Percentiles rank a stretch among this genome's conserved stretches.
These are phyloP conservation scores for Cyclocybe aegerita DNA, from an alignment of 768 basidiomycete genomes.

Conservation along the genomic window DNA sequence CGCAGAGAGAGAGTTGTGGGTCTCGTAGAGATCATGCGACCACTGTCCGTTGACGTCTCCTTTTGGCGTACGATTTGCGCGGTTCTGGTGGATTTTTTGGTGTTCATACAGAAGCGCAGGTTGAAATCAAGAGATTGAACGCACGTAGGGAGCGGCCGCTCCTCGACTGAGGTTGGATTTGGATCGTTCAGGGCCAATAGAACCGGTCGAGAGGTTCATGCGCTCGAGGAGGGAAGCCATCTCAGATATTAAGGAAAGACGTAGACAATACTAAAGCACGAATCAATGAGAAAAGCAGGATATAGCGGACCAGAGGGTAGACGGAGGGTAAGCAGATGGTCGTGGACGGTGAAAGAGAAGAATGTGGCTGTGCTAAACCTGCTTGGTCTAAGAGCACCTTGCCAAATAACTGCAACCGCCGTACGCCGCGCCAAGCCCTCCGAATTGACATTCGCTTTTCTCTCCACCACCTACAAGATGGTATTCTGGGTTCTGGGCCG, in stretches of 20 bases:
- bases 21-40: slow-evolving; percentile 72
- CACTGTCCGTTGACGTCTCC: slow-evolving; percentile 66
- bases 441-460: too few relatives aligned
- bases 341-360: slow-evolving; percentile 3
- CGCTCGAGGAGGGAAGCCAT: slow-evolving; percentile 65
- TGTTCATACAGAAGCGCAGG: slow-evolving; percentile 20
- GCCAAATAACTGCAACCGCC: too few relatives aligned
- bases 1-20: slow-evolving; percentile 58
- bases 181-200: slow-evolving; percentile 48
- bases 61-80: slow-evolving; percentile 56
- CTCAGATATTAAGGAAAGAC: slow-evolving; percentile 1
- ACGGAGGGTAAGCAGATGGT: neutral
- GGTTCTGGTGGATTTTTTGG: slow-evolving; percentile 34
- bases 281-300: neutral
- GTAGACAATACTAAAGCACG: neutral
- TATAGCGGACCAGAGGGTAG: neutral
- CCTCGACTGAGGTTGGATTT: slow-evolving; percentile 35
- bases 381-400: too few relatives aligned
- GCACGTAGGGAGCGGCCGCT: slow-evolving; percentile 53
- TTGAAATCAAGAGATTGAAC: slow-evolving; percentile 31
- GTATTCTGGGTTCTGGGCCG: too few relatives aligned
- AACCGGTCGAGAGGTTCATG: slow-evolving; percentile 43
- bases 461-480: too few relatives aligned
- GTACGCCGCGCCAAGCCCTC: too few relatives aligned
- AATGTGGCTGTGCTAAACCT: slow-evolving; percentile 1